Percentiles rank a stretch among this genome's conserved stretches.
phyloP scores from a whole-genome alignment of 306 rosid genomes.

The Castanea mollissima region DNA sequence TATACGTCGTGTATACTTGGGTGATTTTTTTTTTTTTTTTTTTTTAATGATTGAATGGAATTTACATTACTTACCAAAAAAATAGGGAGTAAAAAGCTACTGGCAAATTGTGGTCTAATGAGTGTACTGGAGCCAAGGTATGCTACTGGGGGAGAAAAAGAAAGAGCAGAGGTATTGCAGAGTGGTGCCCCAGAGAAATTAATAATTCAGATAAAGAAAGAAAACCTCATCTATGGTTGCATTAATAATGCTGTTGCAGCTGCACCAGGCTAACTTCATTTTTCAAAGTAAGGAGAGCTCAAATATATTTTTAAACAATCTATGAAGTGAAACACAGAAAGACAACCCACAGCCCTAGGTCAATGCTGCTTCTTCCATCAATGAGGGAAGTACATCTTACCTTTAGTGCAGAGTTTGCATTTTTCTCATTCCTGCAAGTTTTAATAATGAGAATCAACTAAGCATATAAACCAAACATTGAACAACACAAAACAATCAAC shows the following conservation, averaged over 20 bases:
- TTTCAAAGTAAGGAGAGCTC: not conserved
- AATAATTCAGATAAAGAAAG: not conserved
- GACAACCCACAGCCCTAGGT: not conserved
- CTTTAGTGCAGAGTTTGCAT: not conserved
- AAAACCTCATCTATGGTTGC: not conserved
- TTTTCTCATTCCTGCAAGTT: not conserved
- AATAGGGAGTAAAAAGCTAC: not conserved
- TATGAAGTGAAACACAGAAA: not conserved
- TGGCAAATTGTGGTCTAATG: not conserved
- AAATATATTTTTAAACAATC: not conserved
- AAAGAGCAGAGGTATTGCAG: not conserved
- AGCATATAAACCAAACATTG: not conserved
- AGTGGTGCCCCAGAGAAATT: not conserved
- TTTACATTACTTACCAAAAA: too few relatives aligned
- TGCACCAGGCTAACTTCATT: not conserved
- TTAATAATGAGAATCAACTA: not conserved
- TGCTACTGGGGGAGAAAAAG: not conserved
- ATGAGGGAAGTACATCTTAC: not conserved
- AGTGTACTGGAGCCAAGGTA: not conserved
- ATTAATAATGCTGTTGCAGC: not conserved
- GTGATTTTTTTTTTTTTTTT: too few relatives aligned
- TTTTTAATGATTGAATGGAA: too few relatives aligned
- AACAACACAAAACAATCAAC: not conserved
- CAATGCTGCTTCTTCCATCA: not conserved
- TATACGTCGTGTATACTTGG: too few relatives aligned